Evolutionary conservation across 129 eudicot species (phyloP), one percentile per base, ranked within the genome.

Genomic region (Silybum marianum): DNA sequence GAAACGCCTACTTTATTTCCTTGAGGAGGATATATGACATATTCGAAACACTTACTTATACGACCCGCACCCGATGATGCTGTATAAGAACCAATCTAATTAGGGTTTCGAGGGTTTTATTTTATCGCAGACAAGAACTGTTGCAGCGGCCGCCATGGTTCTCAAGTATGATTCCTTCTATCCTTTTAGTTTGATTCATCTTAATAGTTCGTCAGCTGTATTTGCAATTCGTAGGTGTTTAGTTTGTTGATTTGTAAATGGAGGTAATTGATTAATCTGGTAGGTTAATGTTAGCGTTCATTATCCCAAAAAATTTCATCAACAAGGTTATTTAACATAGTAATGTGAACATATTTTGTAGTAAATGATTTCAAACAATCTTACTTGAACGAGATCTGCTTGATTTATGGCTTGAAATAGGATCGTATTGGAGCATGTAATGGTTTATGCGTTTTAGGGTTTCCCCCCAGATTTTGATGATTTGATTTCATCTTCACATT

Each of bases 51-150:
- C 58, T 16, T 46, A 58, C 63, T 54, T 58, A 58, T 7, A 58
- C 23, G 30, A 28, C 14, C 72, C 39, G 6, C 34, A 51, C 36
- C 60, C 24, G 51, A 26, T 80, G 75, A 13, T 23, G 39, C 32
- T 24, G 48, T 36, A 81, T 73, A 73, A 73, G 42, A 62, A 10
- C 74, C 16, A 63, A 81, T 21, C 74, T 72, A 32, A 81, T 81
- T 73, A 81, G 66, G 66, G 66, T 58, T 58, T 58, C 66, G 1
- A 58, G 66, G 66, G 66, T 58, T 58, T 58, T n/a, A 58, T 58
- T 58, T 19, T 6, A 58, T 58, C 66, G 23, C 9, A 58, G 23
- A 58, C 66, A 58, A 58, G 66, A 58, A 58, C 66, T 18, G 66
- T 58, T 5, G 23, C 66, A 58, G 66, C 66, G 66, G 66, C 66